These are phyloP conservation scores for Gymnopus androsaceus DNA, from an alignment of 1,284 basidiomycete species.

Conservation along the genomic window DNA sequence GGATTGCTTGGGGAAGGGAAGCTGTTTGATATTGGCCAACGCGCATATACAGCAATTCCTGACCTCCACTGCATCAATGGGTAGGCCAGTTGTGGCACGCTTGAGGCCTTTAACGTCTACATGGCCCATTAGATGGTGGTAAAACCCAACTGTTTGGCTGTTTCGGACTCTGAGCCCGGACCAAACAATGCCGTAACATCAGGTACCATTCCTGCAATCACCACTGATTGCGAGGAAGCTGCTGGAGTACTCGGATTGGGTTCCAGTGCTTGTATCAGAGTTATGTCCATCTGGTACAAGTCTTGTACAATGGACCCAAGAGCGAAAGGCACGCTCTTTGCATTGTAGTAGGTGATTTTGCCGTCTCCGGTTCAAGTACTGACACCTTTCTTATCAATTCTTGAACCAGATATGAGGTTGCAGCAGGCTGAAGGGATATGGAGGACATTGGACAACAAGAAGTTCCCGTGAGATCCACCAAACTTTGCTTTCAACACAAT, in stretches of 20 bases:
- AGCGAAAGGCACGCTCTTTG: background rate
- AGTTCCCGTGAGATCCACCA: background rate
- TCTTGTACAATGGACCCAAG: background rate
- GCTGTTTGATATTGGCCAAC: constrained; percentile 17
- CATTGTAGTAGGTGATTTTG: constrained; percentile 13
- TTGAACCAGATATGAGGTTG: constrained; percentile 19
- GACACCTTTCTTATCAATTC: constrained; percentile 16
- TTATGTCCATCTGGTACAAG: background rate
- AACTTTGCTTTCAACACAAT: constrained; percentile 8
- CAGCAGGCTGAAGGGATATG: constrained; percentile 13
- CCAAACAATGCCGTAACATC: background rate
- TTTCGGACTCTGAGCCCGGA: background rate
- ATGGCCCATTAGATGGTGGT: background rate
- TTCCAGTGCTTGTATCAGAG: background rate
- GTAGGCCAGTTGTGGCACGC: background rate
- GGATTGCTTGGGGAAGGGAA: constrained; percentile 10
- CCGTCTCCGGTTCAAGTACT: constrained; percentile 15
- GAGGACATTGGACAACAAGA: constrained; percentile 12
- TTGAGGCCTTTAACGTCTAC: constrained; percentile 1
- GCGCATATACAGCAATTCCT: background rate
- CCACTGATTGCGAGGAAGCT: background rate
- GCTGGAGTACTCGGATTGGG: background rate
- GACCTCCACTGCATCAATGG: constrained; percentile 14
- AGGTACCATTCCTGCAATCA: background rate
- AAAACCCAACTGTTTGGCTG: background rate